phyloP scores from a whole-genome alignment of 306 rosid species.

The Datisca glomerata region DNA sequence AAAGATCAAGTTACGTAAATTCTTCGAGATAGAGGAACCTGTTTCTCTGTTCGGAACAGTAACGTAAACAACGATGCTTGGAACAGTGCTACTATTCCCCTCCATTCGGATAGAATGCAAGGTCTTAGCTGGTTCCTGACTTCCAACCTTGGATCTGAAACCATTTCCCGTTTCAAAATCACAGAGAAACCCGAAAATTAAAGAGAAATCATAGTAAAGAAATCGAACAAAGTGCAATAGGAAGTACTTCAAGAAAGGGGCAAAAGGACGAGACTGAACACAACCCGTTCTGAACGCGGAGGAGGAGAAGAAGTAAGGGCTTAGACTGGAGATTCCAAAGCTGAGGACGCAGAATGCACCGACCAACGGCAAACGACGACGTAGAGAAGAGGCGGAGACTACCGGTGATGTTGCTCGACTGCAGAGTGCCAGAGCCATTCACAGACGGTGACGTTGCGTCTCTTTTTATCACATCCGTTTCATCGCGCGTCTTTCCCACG shows the following conservation, averaged over 20 bases:
- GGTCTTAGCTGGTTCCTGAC: slow-evolving; percentile 20
- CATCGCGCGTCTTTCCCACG: background rate
- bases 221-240: background rate
- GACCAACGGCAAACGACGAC: slow-evolving; percentile 70
- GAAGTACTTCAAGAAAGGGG: slow-evolving; percentile 31
- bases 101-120: slow-evolving; percentile 39
- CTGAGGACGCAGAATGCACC: slow-evolving; percentile 71
- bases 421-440: slow-evolving; percentile 44
- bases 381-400: slow-evolving; percentile 24
- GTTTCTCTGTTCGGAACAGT: slow-evolving; percentile 89
- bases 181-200: background rate
- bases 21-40: slow-evolving; percentile 30
- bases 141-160: slow-evolving; percentile 48
- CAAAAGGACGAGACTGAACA: slow-evolving; percentile 37
- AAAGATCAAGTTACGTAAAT: no score
- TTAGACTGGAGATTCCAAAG: slow-evolving; percentile 54
- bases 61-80: slow-evolving; percentile 88
- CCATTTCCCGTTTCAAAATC: background rate
- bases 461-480: no score
- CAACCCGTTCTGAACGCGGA: slow-evolving; percentile 38
- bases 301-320: slow-evolving; percentile 17
- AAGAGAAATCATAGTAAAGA: background rate
- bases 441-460: no score
- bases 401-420: slow-evolving; percentile 12
- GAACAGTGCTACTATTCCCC: slow-evolving; percentile 47